Evolutionary conservation across 257 asterid species (phyloP).

Genomic region (Solanum virginianum): DNA sequence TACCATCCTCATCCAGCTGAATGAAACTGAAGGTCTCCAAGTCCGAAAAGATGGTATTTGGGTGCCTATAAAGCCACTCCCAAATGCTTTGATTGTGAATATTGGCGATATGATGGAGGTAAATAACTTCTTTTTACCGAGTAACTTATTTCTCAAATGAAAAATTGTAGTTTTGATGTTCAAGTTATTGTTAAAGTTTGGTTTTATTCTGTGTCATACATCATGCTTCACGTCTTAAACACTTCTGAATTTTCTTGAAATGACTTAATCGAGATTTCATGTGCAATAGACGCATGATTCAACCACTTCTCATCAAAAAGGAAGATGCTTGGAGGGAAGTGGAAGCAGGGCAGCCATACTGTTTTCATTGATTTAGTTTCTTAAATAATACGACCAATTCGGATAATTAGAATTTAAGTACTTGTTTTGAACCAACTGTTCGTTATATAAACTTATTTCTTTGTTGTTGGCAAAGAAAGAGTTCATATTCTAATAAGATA

Average conservation of each 20-base stretch:
- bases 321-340: background rate
- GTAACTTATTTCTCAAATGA: background rate
- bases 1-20: conserved; percentile 42
- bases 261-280: background rate
- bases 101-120: conserved; percentile 51
- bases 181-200: background rate
- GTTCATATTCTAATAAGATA: too few relatives aligned
- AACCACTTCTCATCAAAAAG: background rate
- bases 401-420: too few relatives aligned
- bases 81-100: conserved; percentile 35
- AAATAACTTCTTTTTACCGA: background rate
- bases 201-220: background rate
- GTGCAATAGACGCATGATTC: background rate
- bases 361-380: too few relatives aligned
- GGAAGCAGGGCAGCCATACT: too few relatives aligned
- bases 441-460: too few relatives aligned
- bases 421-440: too few relatives aligned
- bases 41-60: conserved; percentile 30
- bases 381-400: too few relatives aligned
- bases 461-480: too few relatives aligned
- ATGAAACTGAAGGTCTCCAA: conserved; percentile 39
- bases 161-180: background rate
- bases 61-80: conserved; percentile 23
- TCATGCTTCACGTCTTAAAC: background rate
- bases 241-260: background rate